Evolutionary conservation across 116 monocot genomes (phyloP).

Genomic region (Zostera marina): DNA sequence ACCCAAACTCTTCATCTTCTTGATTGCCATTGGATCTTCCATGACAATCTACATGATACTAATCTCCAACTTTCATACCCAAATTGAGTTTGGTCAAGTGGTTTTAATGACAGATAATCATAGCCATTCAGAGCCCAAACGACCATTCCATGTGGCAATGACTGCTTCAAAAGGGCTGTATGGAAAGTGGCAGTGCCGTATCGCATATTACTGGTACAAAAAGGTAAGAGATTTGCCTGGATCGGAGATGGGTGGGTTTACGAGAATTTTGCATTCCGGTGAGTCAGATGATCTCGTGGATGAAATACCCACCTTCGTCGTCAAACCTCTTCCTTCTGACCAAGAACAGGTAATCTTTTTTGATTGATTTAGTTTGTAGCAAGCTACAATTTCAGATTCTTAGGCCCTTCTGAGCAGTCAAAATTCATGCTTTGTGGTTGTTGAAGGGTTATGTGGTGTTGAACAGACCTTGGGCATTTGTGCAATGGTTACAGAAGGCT

Average conservation of each 20-base stretch:
- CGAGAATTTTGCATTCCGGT: conserved; percentile 53
- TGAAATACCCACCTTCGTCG: conserved; percentile 71
- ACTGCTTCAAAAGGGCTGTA: conserved; percentile 40
- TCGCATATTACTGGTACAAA: conserved; percentile 82
- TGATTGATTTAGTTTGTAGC: no score
- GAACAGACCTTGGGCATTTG: conserved; percentile 99
- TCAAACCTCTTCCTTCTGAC: conserved; percentile 46
- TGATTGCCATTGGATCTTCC: conserved; percentile 15
- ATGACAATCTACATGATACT: conserved; percentile 20
- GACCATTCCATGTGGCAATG: conserved; percentile 54
- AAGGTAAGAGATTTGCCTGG: conserved; percentile 20
- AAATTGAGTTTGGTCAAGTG: conserved; percentile 8
- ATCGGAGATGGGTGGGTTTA: conserved; percentile 71
- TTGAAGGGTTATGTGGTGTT: conserved; percentile 85
- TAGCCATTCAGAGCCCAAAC: not conserved
- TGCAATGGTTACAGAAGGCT: conserved; percentile 92
- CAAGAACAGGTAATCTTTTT: conserved; percentile 30
- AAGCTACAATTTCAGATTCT: no score
- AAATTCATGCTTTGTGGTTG: not conserved
- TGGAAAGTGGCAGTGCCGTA: conserved; percentile 64
- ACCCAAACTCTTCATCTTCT: conserved; percentile 7
- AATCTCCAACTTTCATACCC: conserved; percentile 8
- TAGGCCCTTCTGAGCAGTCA: not conserved
- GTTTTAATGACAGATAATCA: conserved; percentile 12
- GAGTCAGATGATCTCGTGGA: conserved; percentile 31